These are phyloP conservation scores for Wickerhamiella galacta DNA, from an alignment of 805 yeast species.

Conservation along the genomic window DNA sequence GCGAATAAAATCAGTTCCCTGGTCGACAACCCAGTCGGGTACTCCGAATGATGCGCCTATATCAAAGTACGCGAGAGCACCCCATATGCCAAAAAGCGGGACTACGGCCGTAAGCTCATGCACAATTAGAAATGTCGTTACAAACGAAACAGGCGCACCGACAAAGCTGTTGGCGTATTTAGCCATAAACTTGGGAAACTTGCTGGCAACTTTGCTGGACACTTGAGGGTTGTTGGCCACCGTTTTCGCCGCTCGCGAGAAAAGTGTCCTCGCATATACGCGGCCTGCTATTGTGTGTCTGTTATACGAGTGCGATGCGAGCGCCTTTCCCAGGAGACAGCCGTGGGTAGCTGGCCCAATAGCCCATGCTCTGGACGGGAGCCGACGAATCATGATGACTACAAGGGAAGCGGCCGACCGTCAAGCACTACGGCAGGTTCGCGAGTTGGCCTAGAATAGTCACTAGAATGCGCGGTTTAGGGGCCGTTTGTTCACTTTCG, in stretches of 20 bases:
- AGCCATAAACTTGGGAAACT: slow-evolving; percentile 34
- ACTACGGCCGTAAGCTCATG: slow-evolving; percentile 64
- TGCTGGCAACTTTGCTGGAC: slow-evolving; percentile 8
- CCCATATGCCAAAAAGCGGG: slow-evolving; percentile 58
- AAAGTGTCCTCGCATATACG: no score
- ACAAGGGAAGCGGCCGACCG: no score
- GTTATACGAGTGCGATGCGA: no score
- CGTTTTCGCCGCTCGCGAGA: slow-evolving; percentile 17
- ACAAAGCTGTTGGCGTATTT: slow-evolving; percentile 35
- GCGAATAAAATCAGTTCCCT: slow-evolving; percentile 43
- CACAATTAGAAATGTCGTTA: slow-evolving; percentile 45
- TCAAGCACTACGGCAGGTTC: no score
- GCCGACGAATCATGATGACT: no score
- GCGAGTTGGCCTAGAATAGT: no score
- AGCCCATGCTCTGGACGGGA: no score
- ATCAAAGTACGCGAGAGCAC: slow-evolving; percentile 38
- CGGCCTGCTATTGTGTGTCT: no score
- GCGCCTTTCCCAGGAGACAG: no score
- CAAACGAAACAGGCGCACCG: slow-evolving; percentile 42
- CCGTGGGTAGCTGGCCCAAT: background rate
- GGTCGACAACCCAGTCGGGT: slow-evolving; percentile 43
- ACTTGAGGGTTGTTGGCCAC: slow-evolving; percentile 7
- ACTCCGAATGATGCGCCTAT: slow-evolving; percentile 33
- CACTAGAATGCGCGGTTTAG: no score
- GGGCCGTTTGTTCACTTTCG: no score